A percentile compares a stretch with the other conserved stretches of the same genome.
These are phyloP conservation scores for Vicia sativa DNA, from an alignment of 306 rosid species.

Conservation along the genomic window DNA sequence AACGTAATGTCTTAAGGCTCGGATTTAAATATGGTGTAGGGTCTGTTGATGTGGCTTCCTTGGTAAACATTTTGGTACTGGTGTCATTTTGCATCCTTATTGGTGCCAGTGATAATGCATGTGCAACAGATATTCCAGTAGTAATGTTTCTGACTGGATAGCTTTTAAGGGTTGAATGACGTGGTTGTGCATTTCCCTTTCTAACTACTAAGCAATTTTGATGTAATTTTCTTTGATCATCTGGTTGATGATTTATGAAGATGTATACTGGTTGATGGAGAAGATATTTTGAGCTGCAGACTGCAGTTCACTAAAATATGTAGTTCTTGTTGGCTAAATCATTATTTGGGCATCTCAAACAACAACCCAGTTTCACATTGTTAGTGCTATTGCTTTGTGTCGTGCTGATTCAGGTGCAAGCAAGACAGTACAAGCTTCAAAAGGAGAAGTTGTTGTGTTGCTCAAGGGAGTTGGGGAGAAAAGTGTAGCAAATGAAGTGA, in stretches of 20 bases:
- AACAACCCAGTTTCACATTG: constrained; percentile 29
- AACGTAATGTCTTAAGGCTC: no score
- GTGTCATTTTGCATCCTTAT: no score
- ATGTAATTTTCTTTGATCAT: no score
- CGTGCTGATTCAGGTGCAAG: constrained; percentile 53
- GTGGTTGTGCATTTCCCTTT: not conserved
- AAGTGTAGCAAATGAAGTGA: constrained; percentile 74
- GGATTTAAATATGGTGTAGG: no score
- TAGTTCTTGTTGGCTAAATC: constrained; percentile 9
- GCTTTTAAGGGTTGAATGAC: not conserved
- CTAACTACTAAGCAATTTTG: not conserved
- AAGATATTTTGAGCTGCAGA: no score
- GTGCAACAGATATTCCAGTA: constrained; percentile 12
- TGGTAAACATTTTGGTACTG: no score
- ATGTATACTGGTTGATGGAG: no score
- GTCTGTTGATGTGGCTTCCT: no score
- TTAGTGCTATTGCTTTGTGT: constrained; percentile 33
- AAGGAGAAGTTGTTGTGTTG: constrained; percentile 64
- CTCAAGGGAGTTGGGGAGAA: constrained; percentile 73
- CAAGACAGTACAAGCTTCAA: constrained; percentile 67
- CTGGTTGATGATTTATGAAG: no score
- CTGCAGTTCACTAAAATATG: not conserved
- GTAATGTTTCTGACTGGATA: not conserved
- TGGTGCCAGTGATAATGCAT: not conserved
- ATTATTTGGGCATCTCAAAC: constrained; percentile 25